Conservation (phyloP, 768 basidiomycete genomes). For the Mycena haematopus region DNA sequence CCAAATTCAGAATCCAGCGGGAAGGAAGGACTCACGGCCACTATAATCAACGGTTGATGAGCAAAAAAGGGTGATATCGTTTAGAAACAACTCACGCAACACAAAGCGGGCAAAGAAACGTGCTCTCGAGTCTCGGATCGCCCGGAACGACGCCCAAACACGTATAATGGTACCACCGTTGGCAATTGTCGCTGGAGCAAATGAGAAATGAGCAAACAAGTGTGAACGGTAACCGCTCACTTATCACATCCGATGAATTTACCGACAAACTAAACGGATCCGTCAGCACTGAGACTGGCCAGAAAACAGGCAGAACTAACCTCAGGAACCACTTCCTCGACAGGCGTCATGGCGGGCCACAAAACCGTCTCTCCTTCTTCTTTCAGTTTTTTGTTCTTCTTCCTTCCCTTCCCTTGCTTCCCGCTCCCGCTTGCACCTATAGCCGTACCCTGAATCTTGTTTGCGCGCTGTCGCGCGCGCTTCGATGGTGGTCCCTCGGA, state of each 20-base stretch:
- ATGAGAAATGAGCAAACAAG: background rate
- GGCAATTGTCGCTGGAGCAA: conserved; percentile 6
- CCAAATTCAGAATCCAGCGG: background rate
- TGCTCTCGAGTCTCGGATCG: conserved; percentile 12
- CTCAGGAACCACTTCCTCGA: background rate
- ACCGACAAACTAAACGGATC: conserved; percentile 5
- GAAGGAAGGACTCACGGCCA: conserved; percentile 3
- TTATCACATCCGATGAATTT: conserved; percentile 19
- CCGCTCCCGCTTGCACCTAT: background rate
- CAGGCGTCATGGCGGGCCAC: conserved; percentile 19
- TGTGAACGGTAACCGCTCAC: background rate
- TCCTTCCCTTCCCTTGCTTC: conserved; percentile 12
- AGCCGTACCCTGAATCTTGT: background rate
- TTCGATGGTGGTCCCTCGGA: conserved; percentile 11
- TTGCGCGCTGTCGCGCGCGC: conserved; percentile 5
- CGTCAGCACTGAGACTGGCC: background rate
- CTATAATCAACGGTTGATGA: background rate
- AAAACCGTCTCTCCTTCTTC: background rate
- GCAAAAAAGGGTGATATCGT: background rate
- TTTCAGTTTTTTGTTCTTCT: conserved; percentile 1
- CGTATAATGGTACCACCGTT: conserved; percentile 17
- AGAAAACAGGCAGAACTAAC: background rate
- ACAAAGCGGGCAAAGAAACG: conserved; percentile 15
- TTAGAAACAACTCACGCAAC: conserved; percentile 12
- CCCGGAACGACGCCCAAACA: conserved; percentile 12